Conservation (phyloP, 2,329 filamentous ascomycete species). For the Curvularia sp. region DNA sequence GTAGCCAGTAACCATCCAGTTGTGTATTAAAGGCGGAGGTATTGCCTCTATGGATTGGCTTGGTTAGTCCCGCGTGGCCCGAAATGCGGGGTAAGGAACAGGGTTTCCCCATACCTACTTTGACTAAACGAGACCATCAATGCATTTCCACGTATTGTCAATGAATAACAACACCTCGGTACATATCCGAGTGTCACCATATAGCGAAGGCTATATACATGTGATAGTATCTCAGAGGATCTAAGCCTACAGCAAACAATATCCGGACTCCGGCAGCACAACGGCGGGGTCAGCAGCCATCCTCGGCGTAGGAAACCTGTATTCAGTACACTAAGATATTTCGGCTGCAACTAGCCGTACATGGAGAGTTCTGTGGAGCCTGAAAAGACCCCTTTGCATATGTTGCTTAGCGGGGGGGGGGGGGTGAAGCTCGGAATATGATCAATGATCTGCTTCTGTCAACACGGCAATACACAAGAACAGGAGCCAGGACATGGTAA, state of each 20-base stretch:
- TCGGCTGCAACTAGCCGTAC: background rate
- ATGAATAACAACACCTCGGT: slow-evolving; percentile 4
- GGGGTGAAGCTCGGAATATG: background rate
- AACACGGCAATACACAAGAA: background rate
- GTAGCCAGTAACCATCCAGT: slow-evolving; percentile 18
- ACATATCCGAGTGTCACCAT: background rate
- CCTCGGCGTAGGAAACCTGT: background rate
- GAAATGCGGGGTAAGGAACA: slow-evolving; percentile 25
- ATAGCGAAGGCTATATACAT: background rate
- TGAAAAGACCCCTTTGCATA: background rate
- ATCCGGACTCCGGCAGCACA: background rate
- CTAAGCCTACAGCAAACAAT: background rate
- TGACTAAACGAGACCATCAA: background rate
- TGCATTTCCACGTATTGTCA: background rate
- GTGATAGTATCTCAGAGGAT: background rate
- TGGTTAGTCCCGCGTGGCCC: slow-evolving; percentile 9
- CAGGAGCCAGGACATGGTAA: too few relatives aligned
- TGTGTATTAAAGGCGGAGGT: slow-evolving; percentile 16
- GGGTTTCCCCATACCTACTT: slow-evolving; percentile 12
- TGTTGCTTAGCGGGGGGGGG: background rate
- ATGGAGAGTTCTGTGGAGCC: background rate
- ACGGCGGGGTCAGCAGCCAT: background rate
- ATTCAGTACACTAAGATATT: background rate
- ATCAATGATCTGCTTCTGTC: background rate
- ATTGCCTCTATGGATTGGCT: slow-evolving; percentile 18